A percentile compares a stretch with the other conserved stretches of the same genome.
Conservation (phyloP, 495 filamentous ascomycete species). For the Penicillium argentinense region DNA sequence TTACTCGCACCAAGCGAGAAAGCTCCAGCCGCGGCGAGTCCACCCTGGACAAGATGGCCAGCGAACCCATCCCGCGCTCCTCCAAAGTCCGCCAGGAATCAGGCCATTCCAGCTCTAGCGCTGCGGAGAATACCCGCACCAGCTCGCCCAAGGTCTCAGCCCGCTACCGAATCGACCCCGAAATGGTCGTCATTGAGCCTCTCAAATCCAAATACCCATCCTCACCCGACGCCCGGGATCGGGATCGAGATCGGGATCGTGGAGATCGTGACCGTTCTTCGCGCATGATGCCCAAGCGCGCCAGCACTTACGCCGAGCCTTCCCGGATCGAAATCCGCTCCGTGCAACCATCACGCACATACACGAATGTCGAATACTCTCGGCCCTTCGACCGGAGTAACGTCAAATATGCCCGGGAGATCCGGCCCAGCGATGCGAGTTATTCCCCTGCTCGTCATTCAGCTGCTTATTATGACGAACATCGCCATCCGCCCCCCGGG, state of each 20-base stretch:
- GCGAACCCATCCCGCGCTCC: conserved; percentile 27
- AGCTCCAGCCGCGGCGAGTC: conserved; percentile 22
- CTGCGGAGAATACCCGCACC: conserved; percentile 32
- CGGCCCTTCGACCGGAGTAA: conserved; percentile 11
- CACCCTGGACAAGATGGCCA: conserved; percentile 24
- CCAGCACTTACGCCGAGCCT: conserved; percentile 16
- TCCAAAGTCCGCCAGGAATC: conserved; percentile 45
- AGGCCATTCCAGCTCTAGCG: conserved; percentile 46
- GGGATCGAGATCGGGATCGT: conserved; percentile 1
- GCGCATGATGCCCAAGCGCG: conserved; percentile 15
- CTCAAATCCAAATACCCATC: conserved; percentile 18
- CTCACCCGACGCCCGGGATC: conserved; percentile 28
- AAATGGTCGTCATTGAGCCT: conserved; percentile 37
- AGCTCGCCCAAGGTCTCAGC: conserved; percentile 32
- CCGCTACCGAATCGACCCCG: conserved; percentile 36
- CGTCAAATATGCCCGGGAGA: conserved; percentile 19
- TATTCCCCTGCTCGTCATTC: conserved; percentile 7
- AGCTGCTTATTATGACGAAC: conserved; percentile 15
- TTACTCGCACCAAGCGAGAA: conserved; percentile 29
- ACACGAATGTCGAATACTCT: conserved; percentile 21
- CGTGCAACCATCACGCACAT: conserved; percentile 14
- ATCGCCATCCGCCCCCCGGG: conserved; percentile 15
- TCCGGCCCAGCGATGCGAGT: conserved; percentile 15
- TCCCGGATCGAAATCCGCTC: conserved; percentile 18
- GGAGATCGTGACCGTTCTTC: conserved; percentile 11